Evolutionary conservation across 2,329 filamentous ascomycete species (phyloP).

Genomic region (Pezicula carpinea): DNA sequence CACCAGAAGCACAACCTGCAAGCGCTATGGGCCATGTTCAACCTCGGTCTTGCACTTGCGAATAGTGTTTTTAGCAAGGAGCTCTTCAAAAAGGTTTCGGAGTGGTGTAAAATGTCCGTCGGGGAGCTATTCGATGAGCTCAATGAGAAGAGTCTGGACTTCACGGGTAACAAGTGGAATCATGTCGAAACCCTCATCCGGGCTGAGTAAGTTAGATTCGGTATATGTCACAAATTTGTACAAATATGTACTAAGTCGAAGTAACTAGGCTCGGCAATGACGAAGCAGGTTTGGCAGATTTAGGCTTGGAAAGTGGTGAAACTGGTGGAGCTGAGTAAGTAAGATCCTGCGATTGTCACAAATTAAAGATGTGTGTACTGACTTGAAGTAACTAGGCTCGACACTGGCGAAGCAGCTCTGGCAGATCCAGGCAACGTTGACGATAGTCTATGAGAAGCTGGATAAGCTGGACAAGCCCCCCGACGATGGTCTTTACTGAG

Average conservation of each 20-base stretch:
- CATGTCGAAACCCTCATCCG: not conserved
- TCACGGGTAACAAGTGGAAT: slow-evolving; percentile 1
- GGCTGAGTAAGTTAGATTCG: not conserved
- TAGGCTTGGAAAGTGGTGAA: too few relatives aligned
- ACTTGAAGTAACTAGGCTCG: not conserved
- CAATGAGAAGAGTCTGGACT: not conserved
- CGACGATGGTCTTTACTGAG: too few relatives aligned
- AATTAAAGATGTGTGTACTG: not conserved
- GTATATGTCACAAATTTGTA: not conserved
- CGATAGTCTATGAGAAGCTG: too few relatives aligned
- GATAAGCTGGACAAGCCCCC: too few relatives aligned
- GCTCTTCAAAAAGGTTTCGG: not conserved
- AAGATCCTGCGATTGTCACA: not conserved
- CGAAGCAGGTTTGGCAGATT: not conserved
- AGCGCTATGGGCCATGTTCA: not conserved
- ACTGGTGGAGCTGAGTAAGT: slow-evolving; percentile 3
- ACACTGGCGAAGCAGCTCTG: not conserved
- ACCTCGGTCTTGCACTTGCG: not conserved
- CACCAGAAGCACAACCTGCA: not conserved
- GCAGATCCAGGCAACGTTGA: too few relatives aligned
- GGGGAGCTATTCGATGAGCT: not conserved
- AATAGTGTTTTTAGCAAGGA: too few relatives aligned
- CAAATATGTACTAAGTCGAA: not conserved
- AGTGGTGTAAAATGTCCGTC: not conserved
- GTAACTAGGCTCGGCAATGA: not conserved